Evolutionary conservation across 2,329 filamentous ascomycete species (phyloP), one percentile per base, ranked within the genome.

Genomic region (Trichoderma breve): DNA sequence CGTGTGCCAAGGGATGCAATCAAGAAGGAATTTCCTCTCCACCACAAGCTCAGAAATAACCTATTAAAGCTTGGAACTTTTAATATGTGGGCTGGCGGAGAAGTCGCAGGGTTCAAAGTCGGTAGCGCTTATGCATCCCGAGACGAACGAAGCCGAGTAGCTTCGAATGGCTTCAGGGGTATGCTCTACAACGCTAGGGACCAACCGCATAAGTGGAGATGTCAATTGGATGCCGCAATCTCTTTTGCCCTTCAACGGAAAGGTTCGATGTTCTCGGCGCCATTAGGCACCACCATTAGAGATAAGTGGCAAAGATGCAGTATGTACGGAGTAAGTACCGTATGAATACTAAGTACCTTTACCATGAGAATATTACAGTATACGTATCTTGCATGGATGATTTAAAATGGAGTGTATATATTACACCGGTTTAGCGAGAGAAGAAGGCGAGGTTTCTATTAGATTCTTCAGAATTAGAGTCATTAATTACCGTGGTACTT

Each of bases 191-290:
- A 26, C 61, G 61, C 61, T 63, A 63, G 61, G 61, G 26, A 63
- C 61, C 61, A 63, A 63, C 61, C 61, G 61, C 61, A 63, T 63
- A 63, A 47, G 61, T 47, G 36, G 60, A 53, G n/a, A 53, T 51
- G n/a, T 53, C 21, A 21, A 1, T 47, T 28, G 36, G 34, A 47
- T 24, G 11, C 24, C 24, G 18, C 8, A 47, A 63, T 63, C 47
- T 53, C 47, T 11, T 53, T 51, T 53, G 21, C 47, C 47, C 47
- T 24, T 53, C n/a, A n/a, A n/a, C 4, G 34, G 14, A 32, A n/a
- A 51, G 43, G 18, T 21, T 51, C 9, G 7, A 51, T 21, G n/a
- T n/a, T 51, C 39, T 43, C 43, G 43, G 43, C n/a, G 43, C 43
- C 18, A 51, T 51, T 51, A 51, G 43, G 8, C n/a, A 51, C 43